Percentiles rank a stretch among this genome's conserved stretches.
Evolutionary conservation across 192 early-diverging fungal species (phyloP).

Genomic region (Backusella tuberculispora): DNA sequence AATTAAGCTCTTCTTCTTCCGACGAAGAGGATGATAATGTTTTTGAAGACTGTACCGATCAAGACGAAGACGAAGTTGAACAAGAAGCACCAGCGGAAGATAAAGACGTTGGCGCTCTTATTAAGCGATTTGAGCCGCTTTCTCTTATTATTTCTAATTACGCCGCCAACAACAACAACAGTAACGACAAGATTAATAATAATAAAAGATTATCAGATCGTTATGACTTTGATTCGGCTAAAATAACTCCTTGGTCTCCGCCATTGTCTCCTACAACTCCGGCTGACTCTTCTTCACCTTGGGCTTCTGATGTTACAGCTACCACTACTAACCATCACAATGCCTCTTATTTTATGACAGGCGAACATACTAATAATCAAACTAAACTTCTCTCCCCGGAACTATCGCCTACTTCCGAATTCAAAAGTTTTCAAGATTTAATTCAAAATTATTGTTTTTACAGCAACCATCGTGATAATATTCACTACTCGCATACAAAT

Average conservation of each 20-base stretch:
- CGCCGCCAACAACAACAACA: not conserved
- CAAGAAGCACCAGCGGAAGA: not conserved
- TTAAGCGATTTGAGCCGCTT: constrained; percentile 9
- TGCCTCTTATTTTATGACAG: not conserved
- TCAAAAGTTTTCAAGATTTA: constrained; percentile 11
- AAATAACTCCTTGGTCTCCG: constrained; percentile 7
- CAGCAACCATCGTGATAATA: not conserved
- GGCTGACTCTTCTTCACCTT: not conserved
- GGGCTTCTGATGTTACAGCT: not conserved
- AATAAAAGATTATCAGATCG: constrained; percentile 2
- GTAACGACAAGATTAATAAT: not conserved
- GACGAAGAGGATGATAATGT: constrained; percentile 12
- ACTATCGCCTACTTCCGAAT: not conserved
- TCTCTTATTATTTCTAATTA: not conserved
- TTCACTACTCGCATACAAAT: not conserved
- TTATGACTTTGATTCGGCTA: constrained; percentile 6
- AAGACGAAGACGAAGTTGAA: not conserved
- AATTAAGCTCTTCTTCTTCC: not conserved
- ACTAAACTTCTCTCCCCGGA: not conserved
- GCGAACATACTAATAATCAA: not conserved
- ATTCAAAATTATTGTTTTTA: constrained; percentile 17
- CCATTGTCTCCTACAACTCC: constrained; percentile 15
- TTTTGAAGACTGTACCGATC: not conserved
- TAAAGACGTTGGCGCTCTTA: not conserved
- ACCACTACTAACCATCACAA: constrained; percentile 7